These are phyloP conservation scores for Fusarium duplospermum DNA, from an alignment of 2,329 filamentous ascomycete genomes.

Conservation along the genomic window DNA sequence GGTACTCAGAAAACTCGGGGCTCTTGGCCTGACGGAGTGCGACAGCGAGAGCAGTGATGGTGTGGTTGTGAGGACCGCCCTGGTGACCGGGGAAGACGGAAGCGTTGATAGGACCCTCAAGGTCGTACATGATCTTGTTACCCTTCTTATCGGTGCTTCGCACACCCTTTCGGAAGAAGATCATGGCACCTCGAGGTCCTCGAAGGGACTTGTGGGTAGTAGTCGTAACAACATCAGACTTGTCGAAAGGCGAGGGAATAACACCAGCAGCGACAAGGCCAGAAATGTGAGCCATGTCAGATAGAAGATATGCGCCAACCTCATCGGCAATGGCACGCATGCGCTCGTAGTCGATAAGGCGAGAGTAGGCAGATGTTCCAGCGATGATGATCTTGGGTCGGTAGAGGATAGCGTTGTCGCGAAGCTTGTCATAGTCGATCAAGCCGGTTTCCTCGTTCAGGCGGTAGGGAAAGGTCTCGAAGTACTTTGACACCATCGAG, in stretches of 20 bases:
- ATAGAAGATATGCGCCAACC: constrained; percentile 87
- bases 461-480: constrained; percentile 94
- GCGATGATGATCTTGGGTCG: constrained; percentile 94
- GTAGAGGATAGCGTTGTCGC: constrained; percentile 86
- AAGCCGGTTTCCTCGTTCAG: constrained; percentile 87
- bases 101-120: constrained; percentile 91
- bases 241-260: constrained; percentile 86
- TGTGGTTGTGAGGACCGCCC: constrained; percentile 97
- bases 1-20: constrained; percentile 89
- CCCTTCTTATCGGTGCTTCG: constrained; percentile 84
- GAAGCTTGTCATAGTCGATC: constrained; percentile 92
- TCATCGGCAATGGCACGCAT: constrained; percentile 91
- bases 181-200: constrained; percentile 94
- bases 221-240: constrained; percentile 94
- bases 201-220: constrained; percentile 97
- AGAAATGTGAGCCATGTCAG: constrained; percentile 96
- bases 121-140: constrained; percentile 80
- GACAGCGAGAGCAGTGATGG: constrained; percentile 92
- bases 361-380: constrained; percentile 92
- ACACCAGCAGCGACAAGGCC: constrained; percentile 91
- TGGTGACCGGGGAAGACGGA: constrained; percentile 98
- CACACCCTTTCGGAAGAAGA: constrained; percentile 95
- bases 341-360: constrained; percentile 89
- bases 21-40: constrained; percentile 91
- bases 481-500: constrained; percentile 96